Conservation (phyloP, 495 filamentous ascomycete species). For the Penicillium malachiteum region DNA sequence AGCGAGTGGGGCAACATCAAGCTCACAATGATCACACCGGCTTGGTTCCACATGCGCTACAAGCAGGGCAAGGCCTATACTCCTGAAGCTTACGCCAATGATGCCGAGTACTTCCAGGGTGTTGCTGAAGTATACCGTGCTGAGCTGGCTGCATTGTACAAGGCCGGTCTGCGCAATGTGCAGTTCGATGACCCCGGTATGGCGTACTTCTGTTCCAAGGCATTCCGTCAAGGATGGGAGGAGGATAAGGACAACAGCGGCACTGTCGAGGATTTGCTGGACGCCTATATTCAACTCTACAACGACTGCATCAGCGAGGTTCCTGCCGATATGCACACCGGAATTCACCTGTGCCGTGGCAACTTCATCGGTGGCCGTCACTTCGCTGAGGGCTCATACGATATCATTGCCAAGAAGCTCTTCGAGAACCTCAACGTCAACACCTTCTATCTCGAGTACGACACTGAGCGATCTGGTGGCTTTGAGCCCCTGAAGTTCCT, state of each 20-base stretch:
- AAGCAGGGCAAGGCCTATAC: conserved; percentile 56
- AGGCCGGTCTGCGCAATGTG: conserved; percentile 60
- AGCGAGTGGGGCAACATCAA: conserved; percentile 55
- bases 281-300: conserved; percentile 61
- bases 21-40: conserved; percentile 62
- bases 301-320: conserved; percentile 57
- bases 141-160: conserved; percentile 60
- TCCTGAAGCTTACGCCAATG: conserved; percentile 53
- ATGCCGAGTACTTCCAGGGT: conserved; percentile 61
- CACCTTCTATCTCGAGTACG: conserved; percentile 70
- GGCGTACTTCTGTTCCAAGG: conserved; percentile 63
- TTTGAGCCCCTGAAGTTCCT: conserved; percentile 64
- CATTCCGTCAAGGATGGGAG: conserved; percentile 61
- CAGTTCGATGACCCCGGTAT: conserved; percentile 68
- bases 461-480: conserved; percentile 63
- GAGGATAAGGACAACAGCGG: conserved; percentile 55
- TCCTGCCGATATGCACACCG: conserved; percentile 61
- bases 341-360: conserved; percentile 65
- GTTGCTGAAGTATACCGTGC: conserved; percentile 60
- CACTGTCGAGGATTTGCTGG: conserved; percentile 51
- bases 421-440: conserved; percentile 64
- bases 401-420: conserved; percentile 63
- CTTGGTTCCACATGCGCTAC: conserved; percentile 68
- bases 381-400: conserved; percentile 68
- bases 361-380: conserved; percentile 48